Percentiles rank a stretch among this genome's conserved stretches.
phyloP scores from a whole-genome alignment of 257 asterid genomes.

The Jasminum sambac region DNA sequence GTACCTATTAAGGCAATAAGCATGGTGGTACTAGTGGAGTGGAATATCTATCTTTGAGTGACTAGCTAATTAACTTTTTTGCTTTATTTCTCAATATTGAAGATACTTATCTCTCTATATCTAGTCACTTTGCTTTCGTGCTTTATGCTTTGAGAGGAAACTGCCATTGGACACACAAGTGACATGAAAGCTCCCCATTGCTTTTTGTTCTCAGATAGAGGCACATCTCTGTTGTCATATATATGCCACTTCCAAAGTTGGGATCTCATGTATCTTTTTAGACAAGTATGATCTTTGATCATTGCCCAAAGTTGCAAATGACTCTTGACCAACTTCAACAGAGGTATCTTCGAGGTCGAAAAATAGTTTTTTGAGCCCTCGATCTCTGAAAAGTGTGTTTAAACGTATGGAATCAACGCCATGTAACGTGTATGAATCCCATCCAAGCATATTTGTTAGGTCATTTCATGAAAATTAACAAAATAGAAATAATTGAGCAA shows the following conservation, averaged over 20 bases:
- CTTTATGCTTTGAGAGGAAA: constrained; percentile 2
- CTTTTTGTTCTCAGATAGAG: constrained; percentile 14
- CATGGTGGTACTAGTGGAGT: constrained; percentile 32
- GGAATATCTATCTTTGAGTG: constrained; percentile 17
- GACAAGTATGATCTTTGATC: neutral
- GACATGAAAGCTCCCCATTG: neutral
- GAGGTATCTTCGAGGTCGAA: neutral
- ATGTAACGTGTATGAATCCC: neutral
- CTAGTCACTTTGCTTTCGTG: constrained; percentile 19
- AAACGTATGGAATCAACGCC: neutral
- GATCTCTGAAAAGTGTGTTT: neutral
- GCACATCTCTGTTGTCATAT: neutral
- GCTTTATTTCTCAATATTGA: constrained; percentile 24
- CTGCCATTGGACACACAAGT: constrained; percentile 8
- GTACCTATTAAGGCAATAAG: neutral
- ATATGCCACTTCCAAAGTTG: neutral
- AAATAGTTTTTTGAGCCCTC: neutral
- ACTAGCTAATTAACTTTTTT: neutral
- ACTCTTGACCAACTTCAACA: neutral
- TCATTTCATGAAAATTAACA: no score
- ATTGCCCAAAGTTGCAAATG: neutral
- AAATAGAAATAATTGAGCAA: neutral
- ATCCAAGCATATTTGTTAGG: no score
- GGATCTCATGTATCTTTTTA: constrained; percentile 5
- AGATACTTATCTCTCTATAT: constrained; percentile 33